Evolutionary conservation across 164 flowering plant genomes (phyloP).

Genomic region (Piper betle): DNA sequence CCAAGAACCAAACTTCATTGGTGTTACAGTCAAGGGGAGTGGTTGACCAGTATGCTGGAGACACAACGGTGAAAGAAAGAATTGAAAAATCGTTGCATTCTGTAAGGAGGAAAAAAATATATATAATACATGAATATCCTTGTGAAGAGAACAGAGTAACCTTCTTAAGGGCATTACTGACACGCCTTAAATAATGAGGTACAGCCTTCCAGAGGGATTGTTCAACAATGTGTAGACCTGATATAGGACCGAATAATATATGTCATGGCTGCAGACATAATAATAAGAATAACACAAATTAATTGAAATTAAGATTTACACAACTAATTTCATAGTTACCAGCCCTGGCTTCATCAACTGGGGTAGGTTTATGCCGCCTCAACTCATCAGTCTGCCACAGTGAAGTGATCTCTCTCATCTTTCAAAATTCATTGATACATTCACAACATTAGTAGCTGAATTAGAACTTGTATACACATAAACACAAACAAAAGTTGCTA

Average conservation of each 20-base stretch:
- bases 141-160: slow-evolving; percentile 14
- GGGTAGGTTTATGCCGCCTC: slow-evolving; percentile 88
- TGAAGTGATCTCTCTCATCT: slow-evolving; percentile 87
- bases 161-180: slow-evolving; percentile 89
- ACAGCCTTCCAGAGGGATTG: slow-evolving; percentile 95
- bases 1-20: slow-evolving; percentile 95
- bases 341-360: slow-evolving; percentile 95
- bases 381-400: slow-evolving; percentile 97
- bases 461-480: not conserved
- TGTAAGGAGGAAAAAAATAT: not conserved
- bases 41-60: slow-evolving; percentile 78
- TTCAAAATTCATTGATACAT: slow-evolving; percentile 6
- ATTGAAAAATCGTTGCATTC: not conserved
- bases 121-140: not conserved
- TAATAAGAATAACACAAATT: too few relatives aligned
- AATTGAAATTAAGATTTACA: too few relatives aligned
- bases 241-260: slow-evolving; percentile 1
- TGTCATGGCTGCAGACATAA: not conserved
- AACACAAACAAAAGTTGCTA: not conserved
- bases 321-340: slow-evolving; percentile 26
- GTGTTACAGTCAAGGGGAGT: slow-evolving; percentile 86
- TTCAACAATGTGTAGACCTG: slow-evolving; percentile 85
- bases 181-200: slow-evolving; percentile 89
- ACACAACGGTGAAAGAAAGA: not conserved
- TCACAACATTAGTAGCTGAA: not conserved